Base-by-base conservation (phyloP, 2,329 filamentous ascomycete species). In the Endothia cerciana region DNA sequence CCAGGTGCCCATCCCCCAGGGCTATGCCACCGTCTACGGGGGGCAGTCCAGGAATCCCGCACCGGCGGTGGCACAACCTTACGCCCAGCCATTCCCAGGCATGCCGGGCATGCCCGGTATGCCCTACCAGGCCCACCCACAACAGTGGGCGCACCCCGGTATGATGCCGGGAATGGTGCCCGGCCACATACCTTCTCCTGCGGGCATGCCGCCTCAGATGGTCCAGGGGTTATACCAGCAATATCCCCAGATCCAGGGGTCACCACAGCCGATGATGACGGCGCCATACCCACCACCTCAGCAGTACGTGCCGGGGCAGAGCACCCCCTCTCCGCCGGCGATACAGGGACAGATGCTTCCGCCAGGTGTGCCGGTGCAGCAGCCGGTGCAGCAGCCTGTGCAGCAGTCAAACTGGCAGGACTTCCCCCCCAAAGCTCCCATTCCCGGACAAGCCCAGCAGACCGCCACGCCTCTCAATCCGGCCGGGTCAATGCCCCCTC, bases 11-110 rank as follows among this genome's bases (percentile, higher is more conserved):
- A 79, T 80, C 43, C 79, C 79, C 0, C 70, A 67, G 33, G 73
- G 74, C 15, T 81, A 81, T 55, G 65, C 68, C 7, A 69, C 75
- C 17, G 78, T 79, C 4, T 76, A 78, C 57, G 77, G 76, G 36
- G 78, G 76, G 25, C 70, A 65, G 15, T 60, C 71, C n/a, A 73
- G 70, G 2, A 74, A 73, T 1, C 71, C 74, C 1, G 71, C 72
- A 17, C 76, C 77, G 59, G 25, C 41, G 56, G 22, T 53, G 17
- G 38, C 62, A 22, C 62, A 56, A 19, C 30, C 40, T 15, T 65
- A 65, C 47, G 60, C 59, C 5, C 67, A 67, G 70, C 72, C 49
- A 45, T 72, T 64, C 58, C 25, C 60, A 13, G 15, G 53, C n/a
- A 41, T 55, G 60, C n/a, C 65, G 2, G 49, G 51, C 15, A 25